phyloP scores from a whole-genome alignment of 2,329 filamentous ascomycete species.

The Nothopassalora personata region DNA sequence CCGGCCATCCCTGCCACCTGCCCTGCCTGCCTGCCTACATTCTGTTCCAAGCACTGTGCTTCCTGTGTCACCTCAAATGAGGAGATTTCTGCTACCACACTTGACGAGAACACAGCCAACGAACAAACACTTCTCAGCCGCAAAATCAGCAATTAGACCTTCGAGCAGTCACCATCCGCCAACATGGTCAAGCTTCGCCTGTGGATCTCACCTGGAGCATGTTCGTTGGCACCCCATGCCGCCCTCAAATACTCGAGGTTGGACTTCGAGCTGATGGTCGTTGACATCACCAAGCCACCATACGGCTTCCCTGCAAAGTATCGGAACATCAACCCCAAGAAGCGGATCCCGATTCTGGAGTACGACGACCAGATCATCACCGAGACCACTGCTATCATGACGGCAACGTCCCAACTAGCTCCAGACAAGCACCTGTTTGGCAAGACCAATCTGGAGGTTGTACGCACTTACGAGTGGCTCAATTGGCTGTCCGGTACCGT shows the following conservation, averaged over 20 bases:
- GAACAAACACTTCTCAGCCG: too few relatives aligned
- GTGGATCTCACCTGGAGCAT: not conserved
- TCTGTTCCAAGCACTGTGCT: too few relatives aligned
- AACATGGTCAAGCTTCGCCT: not conserved
- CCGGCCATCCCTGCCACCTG: too few relatives aligned
- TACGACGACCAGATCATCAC: slow-evolving; percentile 4
- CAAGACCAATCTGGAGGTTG: not conserved
- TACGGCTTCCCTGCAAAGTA: not conserved
- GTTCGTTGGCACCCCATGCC: not conserved
- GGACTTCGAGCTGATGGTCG: not conserved
- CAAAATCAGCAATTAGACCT: not conserved
- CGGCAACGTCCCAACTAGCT: not conserved
- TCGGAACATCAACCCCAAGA: slow-evolving; percentile 5
- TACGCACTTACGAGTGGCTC: slow-evolving; percentile 5
- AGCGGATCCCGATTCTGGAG: slow-evolving; percentile 3
- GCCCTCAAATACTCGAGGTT: not conserved
- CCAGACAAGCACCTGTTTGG: slow-evolving; percentile 6
- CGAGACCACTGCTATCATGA: slow-evolving; percentile 6
- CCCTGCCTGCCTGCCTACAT: too few relatives aligned
- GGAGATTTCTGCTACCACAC: too few relatives aligned
- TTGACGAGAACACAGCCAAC: too few relatives aligned
- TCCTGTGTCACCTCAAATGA: too few relatives aligned
- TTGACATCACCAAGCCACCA: not conserved
- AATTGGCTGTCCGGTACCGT: slow-evolving; percentile 7
- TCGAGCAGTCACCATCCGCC: not conserved